Conservation (phyloP, 2,329 filamentous ascomycete genomes). For the Penicillium frequentans region DNA sequence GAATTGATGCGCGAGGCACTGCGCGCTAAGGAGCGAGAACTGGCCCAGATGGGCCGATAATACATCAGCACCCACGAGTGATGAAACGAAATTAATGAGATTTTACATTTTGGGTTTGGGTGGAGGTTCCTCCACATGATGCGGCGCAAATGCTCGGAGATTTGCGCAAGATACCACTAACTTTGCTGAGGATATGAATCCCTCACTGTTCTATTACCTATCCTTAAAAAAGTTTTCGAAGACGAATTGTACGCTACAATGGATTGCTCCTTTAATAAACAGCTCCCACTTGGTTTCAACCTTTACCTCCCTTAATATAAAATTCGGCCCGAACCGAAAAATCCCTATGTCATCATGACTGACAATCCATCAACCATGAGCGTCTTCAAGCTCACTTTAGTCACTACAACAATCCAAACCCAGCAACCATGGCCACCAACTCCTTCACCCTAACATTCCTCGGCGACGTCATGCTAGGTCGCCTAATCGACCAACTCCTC, state of each 20-base stretch:
- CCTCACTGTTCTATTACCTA: slow-evolving; percentile 17
- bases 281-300: not conserved
- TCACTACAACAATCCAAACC: not conserved
- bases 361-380: not conserved
- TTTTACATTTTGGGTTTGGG: slow-evolving; percentile 11
- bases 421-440: slow-evolving; percentile 1
- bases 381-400: not conserved
- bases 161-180: slow-evolving; percentile 25
- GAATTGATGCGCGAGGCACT: slow-evolving; percentile 74
- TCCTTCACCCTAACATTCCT: slow-evolving; percentile 32
- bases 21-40: slow-evolving; percentile 70
- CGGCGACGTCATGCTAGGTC: slow-evolving; percentile 46
- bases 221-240: slow-evolving; percentile 12
- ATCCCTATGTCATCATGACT: slow-evolving; percentile 19
- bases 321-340: not conserved
- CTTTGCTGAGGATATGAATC: slow-evolving; percentile 14
- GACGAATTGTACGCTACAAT: slow-evolving; percentile 18
- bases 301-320: not conserved
- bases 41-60: slow-evolving; percentile 54
- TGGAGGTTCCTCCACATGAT: slow-evolving; percentile 7
- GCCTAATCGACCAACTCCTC: slow-evolving; percentile 43
- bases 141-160: slow-evolving; percentile 20
- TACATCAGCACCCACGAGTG: not conserved
- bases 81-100: slow-evolving; percentile 24
- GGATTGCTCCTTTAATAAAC: slow-evolving; percentile 8